Evolutionary conservation across 176 grass and related monocot genomes (phyloP).

Genomic region (Oryza nivara): DNA sequence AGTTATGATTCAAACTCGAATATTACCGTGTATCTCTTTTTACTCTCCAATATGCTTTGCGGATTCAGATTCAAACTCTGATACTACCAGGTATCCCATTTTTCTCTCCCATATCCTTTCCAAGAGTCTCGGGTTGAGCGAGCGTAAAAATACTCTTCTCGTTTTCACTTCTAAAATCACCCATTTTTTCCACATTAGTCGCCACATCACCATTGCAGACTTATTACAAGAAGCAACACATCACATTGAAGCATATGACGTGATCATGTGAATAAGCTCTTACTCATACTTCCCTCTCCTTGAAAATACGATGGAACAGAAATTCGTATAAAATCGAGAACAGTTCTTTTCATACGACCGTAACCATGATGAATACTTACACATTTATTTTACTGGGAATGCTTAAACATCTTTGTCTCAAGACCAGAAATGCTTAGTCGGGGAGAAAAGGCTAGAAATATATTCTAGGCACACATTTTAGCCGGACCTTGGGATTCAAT

Average conservation of each 20-base stretch:
- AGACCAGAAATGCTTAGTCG: background rate
- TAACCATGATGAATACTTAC: background rate
- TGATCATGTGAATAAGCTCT: no score
- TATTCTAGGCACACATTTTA: constrained; percentile 2
- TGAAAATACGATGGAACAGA: background rate
- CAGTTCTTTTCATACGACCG: no score
- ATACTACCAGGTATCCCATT: no score
- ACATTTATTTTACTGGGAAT: background rate
- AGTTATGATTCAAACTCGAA: no score
- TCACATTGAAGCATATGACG: background rate
- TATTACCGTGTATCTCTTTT: no score
- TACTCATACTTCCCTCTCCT: background rate
- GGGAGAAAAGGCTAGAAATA: constrained; percentile 11
- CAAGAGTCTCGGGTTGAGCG: no score
- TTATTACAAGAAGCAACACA: background rate
- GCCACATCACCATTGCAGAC: background rate
- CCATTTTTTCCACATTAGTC: no score
- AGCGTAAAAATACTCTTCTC: no score
- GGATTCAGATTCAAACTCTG: no score
- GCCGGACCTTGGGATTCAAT: background rate
- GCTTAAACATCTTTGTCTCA: background rate
- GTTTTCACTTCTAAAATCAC: no score
- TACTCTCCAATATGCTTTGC: no score
- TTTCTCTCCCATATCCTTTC: no score
- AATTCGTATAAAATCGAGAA: background rate